Percentiles rank a stretch among this genome's conserved stretches.
These are phyloP conservation scores for Lecanicillium sp. DNA, from an alignment of 2,329 filamentous ascomycete species.

Conservation along the genomic window DNA sequence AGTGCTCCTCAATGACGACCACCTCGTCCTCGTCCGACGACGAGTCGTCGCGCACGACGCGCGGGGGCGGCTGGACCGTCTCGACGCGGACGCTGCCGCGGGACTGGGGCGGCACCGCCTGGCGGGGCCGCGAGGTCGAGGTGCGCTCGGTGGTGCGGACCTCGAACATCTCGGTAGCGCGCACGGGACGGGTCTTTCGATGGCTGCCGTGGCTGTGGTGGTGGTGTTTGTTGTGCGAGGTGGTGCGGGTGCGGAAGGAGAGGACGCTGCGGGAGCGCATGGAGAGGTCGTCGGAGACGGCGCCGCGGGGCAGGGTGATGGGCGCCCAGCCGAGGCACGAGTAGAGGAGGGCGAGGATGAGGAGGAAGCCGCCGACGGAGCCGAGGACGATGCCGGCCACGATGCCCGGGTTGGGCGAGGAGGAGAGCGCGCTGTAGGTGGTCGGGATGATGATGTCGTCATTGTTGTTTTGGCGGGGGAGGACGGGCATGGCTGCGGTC, in stretches of 20 bases:
- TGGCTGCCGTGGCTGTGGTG: conserved; percentile 8
- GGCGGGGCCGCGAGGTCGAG: conserved; percentile 8
- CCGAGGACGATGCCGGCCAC: conserved; percentile 38
- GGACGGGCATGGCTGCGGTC: neutral
- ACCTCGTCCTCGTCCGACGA: conserved; percentile 27
- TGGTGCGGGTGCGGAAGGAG: conserved; percentile 8
- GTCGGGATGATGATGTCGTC: conserved; percentile 24
- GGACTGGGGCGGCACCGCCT: conserved; percentile 10
- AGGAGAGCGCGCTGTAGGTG: conserved; percentile 24
- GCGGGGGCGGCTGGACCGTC: conserved; percentile 13
- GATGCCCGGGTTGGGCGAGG: conserved; percentile 33
- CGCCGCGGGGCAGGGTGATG: conserved; percentile 17
- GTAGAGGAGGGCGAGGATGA: conserved; percentile 45
- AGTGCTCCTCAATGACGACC: conserved; percentile 27
- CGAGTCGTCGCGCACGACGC: conserved; percentile 14
- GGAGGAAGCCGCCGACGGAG: conserved; percentile 40
- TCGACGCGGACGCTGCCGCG: conserved; percentile 1
- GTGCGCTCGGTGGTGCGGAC: conserved; percentile 16
- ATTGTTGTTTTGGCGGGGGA: conserved; percentile 1
- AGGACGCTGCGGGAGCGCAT: conserved; percentile 9
- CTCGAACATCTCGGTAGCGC: conserved; percentile 21
- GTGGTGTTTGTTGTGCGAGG: conserved; percentile 7
- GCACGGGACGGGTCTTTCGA: conserved; percentile 6
- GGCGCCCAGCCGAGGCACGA: conserved; percentile 37
- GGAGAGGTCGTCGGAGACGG: conserved; percentile 5